A percentile compares a stretch with the other conserved stretches of the same genome.
Conservation (phyloP, 768 basidiomycete species). For the Auricularia sp. region DNA sequence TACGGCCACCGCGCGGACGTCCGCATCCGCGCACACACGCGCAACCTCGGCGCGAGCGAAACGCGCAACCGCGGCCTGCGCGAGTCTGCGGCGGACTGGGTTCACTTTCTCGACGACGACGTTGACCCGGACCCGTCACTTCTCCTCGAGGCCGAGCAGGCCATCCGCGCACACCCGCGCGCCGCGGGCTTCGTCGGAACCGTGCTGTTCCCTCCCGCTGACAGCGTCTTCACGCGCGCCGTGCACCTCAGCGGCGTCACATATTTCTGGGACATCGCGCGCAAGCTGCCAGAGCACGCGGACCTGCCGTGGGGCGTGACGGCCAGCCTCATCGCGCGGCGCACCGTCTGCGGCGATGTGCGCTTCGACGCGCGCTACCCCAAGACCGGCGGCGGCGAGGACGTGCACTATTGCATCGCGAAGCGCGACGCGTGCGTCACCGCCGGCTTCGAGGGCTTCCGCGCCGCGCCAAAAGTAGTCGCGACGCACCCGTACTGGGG, state of each 20-base stretch:
- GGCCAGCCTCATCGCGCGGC: slow-evolving; percentile 44
- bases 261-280: slow-evolving; percentile 53
- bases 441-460: slow-evolving; percentile 31
- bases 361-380: slow-evolving; percentile 39
- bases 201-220: slow-evolving; percentile 36
- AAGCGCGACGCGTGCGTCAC: slow-evolving; percentile 31
- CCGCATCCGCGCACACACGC: slow-evolving; percentile 39
- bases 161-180: slow-evolving; percentile 34
- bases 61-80: slow-evolving; percentile 45
- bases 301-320: slow-evolving; percentile 58
- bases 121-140: slow-evolving; percentile 33
- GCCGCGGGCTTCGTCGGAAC: slow-evolving; percentile 49
- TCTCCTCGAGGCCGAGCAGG: slow-evolving; percentile 35
- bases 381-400: slow-evolving; percentile 56
- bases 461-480: slow-evolving; percentile 36
- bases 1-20: slow-evolving; percentile 38
- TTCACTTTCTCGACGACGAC: slow-evolving; percentile 54
- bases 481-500: slow-evolving; percentile 54
- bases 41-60: slow-evolving; percentile 41
- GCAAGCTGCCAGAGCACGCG: slow-evolving; percentile 26
- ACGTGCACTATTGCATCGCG: slow-evolving; percentile 47
- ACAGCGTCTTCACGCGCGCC: slow-evolving; percentile 41
- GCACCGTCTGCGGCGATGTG: slow-evolving; percentile 35
- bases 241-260: slow-evolving; percentile 47
- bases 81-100: slow-evolving; percentile 49